Base-by-base conservation (phyloP, 495 filamentous ascomycete species). In the Pseudomonodictys pantanalensis region DNA sequence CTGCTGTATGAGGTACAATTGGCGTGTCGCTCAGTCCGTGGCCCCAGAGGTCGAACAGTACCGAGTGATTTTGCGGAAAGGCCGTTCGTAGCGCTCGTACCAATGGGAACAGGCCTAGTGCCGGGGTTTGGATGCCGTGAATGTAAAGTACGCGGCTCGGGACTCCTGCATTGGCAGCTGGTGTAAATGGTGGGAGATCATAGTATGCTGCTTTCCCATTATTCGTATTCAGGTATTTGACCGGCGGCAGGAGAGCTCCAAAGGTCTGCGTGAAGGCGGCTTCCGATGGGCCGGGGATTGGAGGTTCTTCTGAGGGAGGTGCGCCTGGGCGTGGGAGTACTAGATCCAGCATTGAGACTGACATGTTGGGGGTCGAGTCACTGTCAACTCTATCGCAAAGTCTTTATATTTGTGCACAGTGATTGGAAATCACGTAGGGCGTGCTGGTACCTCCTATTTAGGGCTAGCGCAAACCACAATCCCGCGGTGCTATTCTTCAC, bases 171-270 rank as follows among this genome's bases (percentile, higher is more conserved):
- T 24, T 24, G 49, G 9, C 32, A 41, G 59, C 4, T 32, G 20
- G 30, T 62, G 35, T 32, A 30, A 25, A 17, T 52, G 52, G 43
- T 66, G 58, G 49, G 2, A 76, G 52, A 22, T 65, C 35, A 62
- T 78, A 77, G 48, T 75, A 77, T 3, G 74, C 72, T 0, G 67
- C 70, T 54, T 46, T 58, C 43, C 76, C 76, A 23, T 39, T 53
- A 9, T 50, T 43, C 0, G 72, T 74, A 25, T 68, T 49, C 24
- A 77, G 52, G 59, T 68, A 76, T 38, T 67, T 65, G 28, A 70
- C 75, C 50, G 56, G 50, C 30, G 75, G 76, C 20, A 78, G 68
- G 7, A 75, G 35, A 0, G 62, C 45, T 20, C 74, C 75, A 44
- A 78, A 77, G 9, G 60, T 67, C 26, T 63, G 30, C 48, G 65